Conservation (phyloP, 2,329 filamentous ascomycete species). For the Leptosphaerulina australis region DNA sequence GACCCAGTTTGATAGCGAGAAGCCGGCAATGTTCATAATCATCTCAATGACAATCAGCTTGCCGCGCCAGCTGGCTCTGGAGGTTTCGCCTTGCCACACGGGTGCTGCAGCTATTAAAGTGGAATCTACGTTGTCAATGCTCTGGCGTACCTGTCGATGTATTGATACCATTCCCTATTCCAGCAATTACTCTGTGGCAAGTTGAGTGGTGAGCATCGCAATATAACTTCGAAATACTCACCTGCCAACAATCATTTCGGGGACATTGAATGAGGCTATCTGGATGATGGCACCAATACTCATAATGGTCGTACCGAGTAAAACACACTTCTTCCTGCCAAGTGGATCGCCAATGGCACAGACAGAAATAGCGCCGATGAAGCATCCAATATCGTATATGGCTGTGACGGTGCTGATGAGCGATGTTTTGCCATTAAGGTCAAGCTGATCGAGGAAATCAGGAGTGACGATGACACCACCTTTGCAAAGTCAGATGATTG, state of each 20-base stretch:
- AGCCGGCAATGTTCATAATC: slow-evolving; percentile 59
- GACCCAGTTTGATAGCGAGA: slow-evolving; percentile 59
- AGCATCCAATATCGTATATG: slow-evolving; percentile 66
- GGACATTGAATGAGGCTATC: slow-evolving; percentile 52
- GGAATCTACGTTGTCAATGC: slow-evolving; percentile 29
- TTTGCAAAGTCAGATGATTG: slow-evolving; percentile 16
- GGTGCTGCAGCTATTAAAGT: slow-evolving; percentile 53
- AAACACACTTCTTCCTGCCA: slow-evolving; percentile 56
- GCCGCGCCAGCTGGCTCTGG: slow-evolving; percentile 52
- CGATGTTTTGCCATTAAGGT: slow-evolving; percentile 52
- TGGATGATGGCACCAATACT: slow-evolving; percentile 57
- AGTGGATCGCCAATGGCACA: slow-evolving; percentile 55
- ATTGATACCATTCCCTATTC: slow-evolving; percentile 60
- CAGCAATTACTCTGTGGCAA: slow-evolving; percentile 48
- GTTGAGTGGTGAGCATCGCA: background rate
- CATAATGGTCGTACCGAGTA: slow-evolving; percentile 58
- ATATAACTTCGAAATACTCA: background rate
- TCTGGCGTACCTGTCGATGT: slow-evolving; percentile 55
- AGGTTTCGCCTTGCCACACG: slow-evolving; percentile 61
- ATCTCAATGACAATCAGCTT: slow-evolving; percentile 57
- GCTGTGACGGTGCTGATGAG: slow-evolving; percentile 59
- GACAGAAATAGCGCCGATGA: slow-evolving; percentile 59
- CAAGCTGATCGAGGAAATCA: slow-evolving; percentile 58
- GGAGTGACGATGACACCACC: slow-evolving; percentile 61
- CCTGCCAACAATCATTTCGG: slow-evolving; percentile 58